phyloP scores from a whole-genome alignment of 2,329 filamentous ascomycete genomes.

The Cylindrodendrum hubeiense region DNA sequence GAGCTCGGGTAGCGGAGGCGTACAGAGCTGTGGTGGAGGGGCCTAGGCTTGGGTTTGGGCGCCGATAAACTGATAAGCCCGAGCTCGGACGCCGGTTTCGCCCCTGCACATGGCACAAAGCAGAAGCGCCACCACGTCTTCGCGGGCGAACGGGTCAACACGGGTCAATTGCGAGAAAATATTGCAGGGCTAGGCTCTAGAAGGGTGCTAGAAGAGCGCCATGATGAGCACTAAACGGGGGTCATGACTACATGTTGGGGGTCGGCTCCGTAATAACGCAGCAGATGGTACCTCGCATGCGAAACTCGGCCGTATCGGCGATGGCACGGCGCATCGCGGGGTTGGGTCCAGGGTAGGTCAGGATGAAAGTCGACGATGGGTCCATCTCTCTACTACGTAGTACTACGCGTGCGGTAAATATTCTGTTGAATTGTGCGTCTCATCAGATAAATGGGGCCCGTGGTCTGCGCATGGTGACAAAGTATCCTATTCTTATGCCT shows the following conservation, averaged over 20 bases:
- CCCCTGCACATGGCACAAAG: conserved; percentile 12
- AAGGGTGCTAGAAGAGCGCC: conserved; percentile 4
- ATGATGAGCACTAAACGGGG: not conserved
- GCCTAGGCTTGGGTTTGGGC: conserved; percentile 14
- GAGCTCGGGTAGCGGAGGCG: conserved; percentile 31
- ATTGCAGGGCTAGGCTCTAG: not conserved
- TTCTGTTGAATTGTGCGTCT: not conserved
- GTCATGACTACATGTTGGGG: not conserved
- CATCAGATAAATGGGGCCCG: not conserved
- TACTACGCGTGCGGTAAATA: not conserved
- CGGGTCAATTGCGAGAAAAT: not conserved
- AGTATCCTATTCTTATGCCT: not conserved
- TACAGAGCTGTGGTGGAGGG: conserved; percentile 15
- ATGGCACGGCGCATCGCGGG: not conserved
- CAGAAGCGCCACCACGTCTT: not conserved
- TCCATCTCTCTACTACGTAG: not conserved
- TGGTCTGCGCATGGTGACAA: not conserved
- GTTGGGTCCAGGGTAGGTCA: not conserved
- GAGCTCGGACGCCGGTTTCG: conserved; percentile 38
- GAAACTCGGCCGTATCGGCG: not conserved
- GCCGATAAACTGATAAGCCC: conserved; percentile 45
- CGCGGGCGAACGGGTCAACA: conserved; percentile 18
- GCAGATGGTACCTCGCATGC: not conserved
- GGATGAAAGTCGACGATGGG: not conserved
- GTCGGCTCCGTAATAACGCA: not conserved